Evolutionary conservation across 495 filamentous ascomycete species (phyloP).

Genomic region (Zalerion maritima): DNA sequence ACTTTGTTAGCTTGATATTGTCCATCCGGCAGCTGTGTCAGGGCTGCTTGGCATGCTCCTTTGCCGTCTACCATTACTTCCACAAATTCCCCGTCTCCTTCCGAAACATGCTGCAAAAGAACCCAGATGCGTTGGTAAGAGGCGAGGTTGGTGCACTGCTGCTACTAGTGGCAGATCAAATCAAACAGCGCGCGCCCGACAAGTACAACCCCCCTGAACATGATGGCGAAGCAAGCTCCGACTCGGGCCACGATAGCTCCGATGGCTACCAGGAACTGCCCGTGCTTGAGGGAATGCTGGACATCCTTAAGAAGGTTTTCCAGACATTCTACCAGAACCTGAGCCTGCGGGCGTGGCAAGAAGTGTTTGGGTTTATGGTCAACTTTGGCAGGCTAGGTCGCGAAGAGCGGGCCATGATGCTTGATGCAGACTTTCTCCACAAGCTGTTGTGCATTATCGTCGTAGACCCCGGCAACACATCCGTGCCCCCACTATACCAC

Average conservation of each 20-base stretch:
- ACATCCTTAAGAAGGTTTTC: conserved; percentile 41
- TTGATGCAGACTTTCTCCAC: conserved; percentile 40
- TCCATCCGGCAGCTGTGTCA: conserved; percentile 40
- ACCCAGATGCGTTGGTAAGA: conserved; percentile 45
- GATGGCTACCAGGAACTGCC: conserved; percentile 17
- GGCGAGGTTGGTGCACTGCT: conserved; percentile 41
- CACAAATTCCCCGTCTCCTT: conserved; percentile 37
- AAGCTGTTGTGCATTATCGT: conserved; percentile 47
- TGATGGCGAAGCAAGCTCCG: conserved; percentile 8
- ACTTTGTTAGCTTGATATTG: conserved; percentile 41
- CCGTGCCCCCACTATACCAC: conserved; percentile 24
- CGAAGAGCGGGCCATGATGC: conserved; percentile 36
- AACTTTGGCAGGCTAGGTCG: conserved; percentile 43
- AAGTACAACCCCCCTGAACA: conserved; percentile 24
- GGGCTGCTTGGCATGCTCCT: conserved; percentile 39
- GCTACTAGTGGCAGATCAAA: conserved; percentile 34
- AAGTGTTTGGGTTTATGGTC: conserved; percentile 59
- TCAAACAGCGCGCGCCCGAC: conserved; percentile 27
- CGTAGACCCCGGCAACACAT: conserved; percentile 38
- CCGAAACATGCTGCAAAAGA: conserved; percentile 52
- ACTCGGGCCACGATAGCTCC: conserved; percentile 14
- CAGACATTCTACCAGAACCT: conserved; percentile 35
- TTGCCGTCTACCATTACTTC: conserved; percentile 51
- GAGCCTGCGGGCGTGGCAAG: conserved; percentile 54
- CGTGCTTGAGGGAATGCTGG: conserved; percentile 19